Conservation (phyloP, 1,139 yeast genomes). For the Groenewaldozyma sp. region DNA sequence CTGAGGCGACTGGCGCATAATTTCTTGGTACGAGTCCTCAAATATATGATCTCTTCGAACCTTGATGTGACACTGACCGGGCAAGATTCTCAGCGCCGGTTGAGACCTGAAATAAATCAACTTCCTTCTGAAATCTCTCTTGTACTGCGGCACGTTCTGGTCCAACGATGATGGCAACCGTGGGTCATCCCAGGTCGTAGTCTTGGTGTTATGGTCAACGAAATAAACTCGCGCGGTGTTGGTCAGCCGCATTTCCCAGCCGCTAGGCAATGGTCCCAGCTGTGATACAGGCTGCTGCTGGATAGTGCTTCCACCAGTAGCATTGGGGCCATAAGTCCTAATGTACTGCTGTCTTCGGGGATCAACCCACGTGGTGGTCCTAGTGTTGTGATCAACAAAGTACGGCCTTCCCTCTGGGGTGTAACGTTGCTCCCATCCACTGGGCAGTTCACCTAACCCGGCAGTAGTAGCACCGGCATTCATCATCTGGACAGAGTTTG, state of each 20-base stretch:
- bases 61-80: conserved; percentile 98
- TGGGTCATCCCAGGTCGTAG: conserved; percentile 99
- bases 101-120: conserved; percentile 96
- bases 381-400: conserved; percentile 95
- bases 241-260: conserved; percentile 99
- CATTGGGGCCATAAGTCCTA: conserved; percentile 62
- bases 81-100: conserved; percentile 92
- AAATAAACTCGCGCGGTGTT: conserved; percentile 97
- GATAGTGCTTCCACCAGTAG: conserved; percentile 54
- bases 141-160: conserved; percentile 97
- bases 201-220: conserved; percentile 97
- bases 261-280: conserved; percentile 94
- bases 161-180: conserved; percentile 94
- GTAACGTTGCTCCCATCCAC: conserved; percentile 98
- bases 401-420: conserved; percentile 98
- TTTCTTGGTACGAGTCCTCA: conserved; percentile 96
- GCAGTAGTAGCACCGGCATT: conserved; percentile 88
- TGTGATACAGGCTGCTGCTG: conserved; percentile 99
- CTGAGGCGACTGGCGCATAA: conserved; percentile 97
- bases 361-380: conserved; percentile 99
- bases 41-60: conserved; percentile 94
- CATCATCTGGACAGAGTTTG: conserved; percentile 35
- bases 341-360: conserved; percentile 98
- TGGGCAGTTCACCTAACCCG: conserved; percentile 92
- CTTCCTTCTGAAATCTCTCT: conserved; percentile 97